Evolutionary conservation across 1,139 yeast genomes (phyloP).

Genomic region (Diutina catenulata): DNA sequence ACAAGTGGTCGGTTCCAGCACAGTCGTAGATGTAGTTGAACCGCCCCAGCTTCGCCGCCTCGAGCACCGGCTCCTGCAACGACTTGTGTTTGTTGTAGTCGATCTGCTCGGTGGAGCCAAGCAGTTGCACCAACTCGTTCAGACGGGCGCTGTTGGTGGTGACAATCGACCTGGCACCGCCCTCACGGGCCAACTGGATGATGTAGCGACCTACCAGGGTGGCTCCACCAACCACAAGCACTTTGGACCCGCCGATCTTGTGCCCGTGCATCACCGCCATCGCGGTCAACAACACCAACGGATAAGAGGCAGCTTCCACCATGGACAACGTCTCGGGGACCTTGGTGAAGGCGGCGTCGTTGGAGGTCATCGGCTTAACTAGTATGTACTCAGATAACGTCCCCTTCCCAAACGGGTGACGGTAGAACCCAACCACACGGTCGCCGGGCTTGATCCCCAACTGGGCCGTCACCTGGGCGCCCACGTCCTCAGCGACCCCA

Average conservation of each 20-base stretch:
- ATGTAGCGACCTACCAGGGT: too few species aligned
- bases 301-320: too few species aligned
- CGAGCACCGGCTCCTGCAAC: slow-evolving; percentile 8
- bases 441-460: slow-evolving; percentile 43
- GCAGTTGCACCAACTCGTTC: slow-evolving; percentile 23
- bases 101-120: slow-evolving; percentile 42
- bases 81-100: slow-evolving; percentile 31
- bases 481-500: slow-evolving; percentile 52
- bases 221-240: too few species aligned
- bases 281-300: too few species aligned
- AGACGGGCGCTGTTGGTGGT: too few species aligned
- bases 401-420: slow-evolving; percentile 33
- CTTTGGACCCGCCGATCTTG: too few species aligned
- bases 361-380: too few species aligned
- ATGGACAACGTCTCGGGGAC: too few species aligned
- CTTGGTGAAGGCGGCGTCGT: too few species aligned
- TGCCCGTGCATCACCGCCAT: too few species aligned
- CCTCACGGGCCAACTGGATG: too few species aligned
- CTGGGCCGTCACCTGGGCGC: slow-evolving; percentile 22
- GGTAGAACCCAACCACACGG: slow-evolving; percentile 46
- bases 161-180: too few species aligned
- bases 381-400: slow-evolving; percentile 29
- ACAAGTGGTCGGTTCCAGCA: slow-evolving; percentile 17
- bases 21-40: slow-evolving; percentile 29
- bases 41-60: slow-evolving; percentile 9